Evolutionary conservation across 345 rosid species (phyloP).

Genomic region (Anacardium occidentale): DNA sequence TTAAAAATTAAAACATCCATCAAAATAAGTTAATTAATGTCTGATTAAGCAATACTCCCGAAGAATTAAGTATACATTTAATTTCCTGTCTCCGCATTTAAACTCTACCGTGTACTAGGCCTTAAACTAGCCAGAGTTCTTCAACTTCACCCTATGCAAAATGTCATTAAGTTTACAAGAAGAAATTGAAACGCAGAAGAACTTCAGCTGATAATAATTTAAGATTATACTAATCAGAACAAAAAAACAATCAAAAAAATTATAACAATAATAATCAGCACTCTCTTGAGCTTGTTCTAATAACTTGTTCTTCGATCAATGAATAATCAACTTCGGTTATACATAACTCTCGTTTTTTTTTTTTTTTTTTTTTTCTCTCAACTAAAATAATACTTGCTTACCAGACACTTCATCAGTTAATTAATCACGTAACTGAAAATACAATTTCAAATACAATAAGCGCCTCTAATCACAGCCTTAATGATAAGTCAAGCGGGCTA

Average conservation of each 20-base stretch:
- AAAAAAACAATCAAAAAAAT: background rate
- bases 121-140: background rate
- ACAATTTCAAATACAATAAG: conserved; percentile 15
- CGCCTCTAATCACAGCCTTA: conserved; percentile 53
- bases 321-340: background rate
- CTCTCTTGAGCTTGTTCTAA: background rate
- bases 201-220: background rate
- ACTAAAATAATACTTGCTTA: background rate
- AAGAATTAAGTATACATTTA: background rate
- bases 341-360: background rate
- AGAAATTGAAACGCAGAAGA: background rate
- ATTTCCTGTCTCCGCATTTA: background rate
- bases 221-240: no score
- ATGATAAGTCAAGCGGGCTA: conserved; percentile 71
- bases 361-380: background rate
- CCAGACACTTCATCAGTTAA: background rate
- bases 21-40: background rate
- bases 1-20: no score
- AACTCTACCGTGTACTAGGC: background rate
- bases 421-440: conserved; percentile 4
- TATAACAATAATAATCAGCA: background rate
- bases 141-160: background rate
- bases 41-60: background rate
- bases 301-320: background rate
- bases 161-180: background rate